Evolutionary conservation across 495 filamentous ascomycete species (phyloP).

Genomic region (Xylaria bambusicola): DNA sequence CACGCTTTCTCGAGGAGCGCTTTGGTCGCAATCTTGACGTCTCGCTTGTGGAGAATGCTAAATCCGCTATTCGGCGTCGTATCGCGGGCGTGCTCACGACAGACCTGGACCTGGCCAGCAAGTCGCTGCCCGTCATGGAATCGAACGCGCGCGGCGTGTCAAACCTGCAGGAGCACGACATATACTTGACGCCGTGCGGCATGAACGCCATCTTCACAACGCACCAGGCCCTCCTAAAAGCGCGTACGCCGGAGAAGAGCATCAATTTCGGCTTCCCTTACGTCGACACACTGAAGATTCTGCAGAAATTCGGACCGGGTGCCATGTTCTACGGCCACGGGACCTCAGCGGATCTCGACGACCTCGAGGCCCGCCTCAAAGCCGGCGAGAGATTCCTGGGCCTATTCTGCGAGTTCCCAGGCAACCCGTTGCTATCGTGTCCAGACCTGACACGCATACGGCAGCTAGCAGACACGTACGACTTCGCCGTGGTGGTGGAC

Average conservation of each 20-base stretch:
- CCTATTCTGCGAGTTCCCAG: conserved; percentile 92
- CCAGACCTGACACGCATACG: conserved; percentile 83
- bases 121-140: conserved; percentile 39
- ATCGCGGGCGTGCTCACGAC: conserved; percentile 85
- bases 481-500: conserved; percentile 90
- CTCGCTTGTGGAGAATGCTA: conserved; percentile 75
- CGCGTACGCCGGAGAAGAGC: conserved; percentile 63
- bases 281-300: conserved; percentile 91
- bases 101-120: conserved; percentile 61
- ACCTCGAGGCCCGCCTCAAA: conserved; percentile 72
- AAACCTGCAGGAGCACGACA: conserved; percentile 81
- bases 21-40: conserved; percentile 89
- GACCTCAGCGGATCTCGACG: conserved; percentile 78
- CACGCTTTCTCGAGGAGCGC: conserved; percentile 87
- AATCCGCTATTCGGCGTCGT: conserved; percentile 77
- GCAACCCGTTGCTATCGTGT: conserved; percentile 84
- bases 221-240: conserved; percentile 69
- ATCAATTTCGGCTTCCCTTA: conserved; percentile 88
- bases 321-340: conserved; percentile 89
- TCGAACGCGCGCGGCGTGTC: conserved; percentile 58
- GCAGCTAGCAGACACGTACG: conserved; percentile 74
- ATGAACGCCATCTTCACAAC: conserved; percentile 95
- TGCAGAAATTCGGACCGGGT: conserved; percentile 92
- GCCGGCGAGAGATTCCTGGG: conserved; percentile 77
- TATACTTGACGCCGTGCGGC: conserved; percentile 83